Base-by-base conservation (phyloP, 176 grass and related monocot species). In the Microstegium vimineum region DNA sequence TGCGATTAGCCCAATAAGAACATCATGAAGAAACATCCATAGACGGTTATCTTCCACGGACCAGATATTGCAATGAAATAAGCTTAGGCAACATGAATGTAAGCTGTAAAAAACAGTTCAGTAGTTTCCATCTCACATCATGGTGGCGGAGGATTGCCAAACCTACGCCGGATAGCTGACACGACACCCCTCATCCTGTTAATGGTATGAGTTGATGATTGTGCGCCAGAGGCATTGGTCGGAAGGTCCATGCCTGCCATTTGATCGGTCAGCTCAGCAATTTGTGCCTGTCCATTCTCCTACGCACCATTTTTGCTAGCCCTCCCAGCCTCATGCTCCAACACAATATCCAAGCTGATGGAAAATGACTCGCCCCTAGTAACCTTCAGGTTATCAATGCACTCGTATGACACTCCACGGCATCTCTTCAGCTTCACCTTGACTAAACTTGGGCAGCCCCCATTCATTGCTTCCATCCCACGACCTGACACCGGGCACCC, bases 391-490 rank as follows among this genome's bases (percentile, higher is more conserved):
- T 84, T 52, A 80, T 99, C 91, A 8, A 90, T 38, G 30, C 87
- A 92, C 57, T 92, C 87, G 2, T 76, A 81, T 0, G 97, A 90
- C 54, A 99, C 97, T 14, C 91, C 80, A 0, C 89, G 84, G 77
- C 97, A 99, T 73, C 88, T 91, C 89, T 99, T 99, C 86, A 99
- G 83, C 70, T 95, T 99, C 77, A 99, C 87, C 86, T 99, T 99
- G 67, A 96, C 89, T 81, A 99, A 85, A 28, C 85, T 88, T 32
- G 97, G 97, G 83, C 93, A 99, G 9, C 97, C 93, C 6, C 72
- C 66, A 27, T 89, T 89, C 10, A 99, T 85, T 2, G 97, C 87
- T 73, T 88, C 91, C 91, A 99, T 92, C 49, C 97, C 97, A 12
- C 85, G 85, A 73, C 96, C 87, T 2, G 97, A 94, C 17, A 99